Conservation (phyloP, 2,329 filamentous ascomycete species). For the Pseudogymnoascus sp. region DNA sequence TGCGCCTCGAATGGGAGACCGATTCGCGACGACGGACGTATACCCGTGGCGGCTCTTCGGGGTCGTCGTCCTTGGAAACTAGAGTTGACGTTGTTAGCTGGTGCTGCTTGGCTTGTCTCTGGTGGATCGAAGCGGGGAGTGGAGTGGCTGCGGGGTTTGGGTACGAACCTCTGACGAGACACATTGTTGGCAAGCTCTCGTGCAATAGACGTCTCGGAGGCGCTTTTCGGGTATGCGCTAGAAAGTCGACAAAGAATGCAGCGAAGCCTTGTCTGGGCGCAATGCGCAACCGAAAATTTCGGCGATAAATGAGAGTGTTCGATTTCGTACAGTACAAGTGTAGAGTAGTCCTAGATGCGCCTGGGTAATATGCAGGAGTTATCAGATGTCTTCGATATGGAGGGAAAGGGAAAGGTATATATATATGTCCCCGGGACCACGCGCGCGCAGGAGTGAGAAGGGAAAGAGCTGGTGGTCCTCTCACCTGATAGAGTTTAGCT, state of each 20-base stretch:
- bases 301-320: background rate
- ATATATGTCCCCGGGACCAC: background rate
- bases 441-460: background rate
- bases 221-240: background rate
- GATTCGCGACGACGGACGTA: constrained; percentile 4
- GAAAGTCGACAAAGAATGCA: background rate
- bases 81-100: background rate
- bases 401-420: constrained; percentile 1
- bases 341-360: background rate
- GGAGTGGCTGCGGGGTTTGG: constrained; percentile 4
- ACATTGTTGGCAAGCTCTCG: constrained; percentile 1
- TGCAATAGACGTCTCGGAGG: background rate
- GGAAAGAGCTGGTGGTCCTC: constrained; percentile 4
- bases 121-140: background rate
- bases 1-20: background rate
- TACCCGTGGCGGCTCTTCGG: background rate
- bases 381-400: background rate
- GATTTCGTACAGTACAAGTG: background rate
- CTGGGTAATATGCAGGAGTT: background rate
- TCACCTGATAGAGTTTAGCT: background rate
- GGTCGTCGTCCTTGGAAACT: background rate
- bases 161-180: constrained; percentile 9
- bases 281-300: background rate
- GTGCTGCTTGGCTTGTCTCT: background rate
- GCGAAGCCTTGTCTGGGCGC: constrained; percentile 3